Base-by-base conservation (phyloP, 1,284 basidiomycete genomes). In the Austroboletus sp. region DNA sequence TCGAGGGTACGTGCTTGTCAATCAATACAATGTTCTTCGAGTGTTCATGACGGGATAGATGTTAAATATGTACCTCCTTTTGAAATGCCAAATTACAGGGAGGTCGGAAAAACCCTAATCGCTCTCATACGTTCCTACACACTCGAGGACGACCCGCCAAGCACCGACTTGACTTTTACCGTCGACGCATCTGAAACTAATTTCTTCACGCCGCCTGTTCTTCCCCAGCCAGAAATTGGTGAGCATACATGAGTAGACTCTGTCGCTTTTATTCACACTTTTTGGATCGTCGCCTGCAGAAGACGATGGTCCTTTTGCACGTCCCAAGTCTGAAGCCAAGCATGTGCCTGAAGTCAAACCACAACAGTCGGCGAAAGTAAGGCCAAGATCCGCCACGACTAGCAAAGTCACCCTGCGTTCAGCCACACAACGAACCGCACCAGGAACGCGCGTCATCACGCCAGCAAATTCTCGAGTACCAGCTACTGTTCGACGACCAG, bases 11-110 rank as follows among this genome's bases (percentile, higher is more conserved):
- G 77, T 65, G 4, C 21, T 29, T 15, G 17, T 23, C 13, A 32
- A 29, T 15, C 30, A 40, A 10, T 29, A 12, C 2, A 27, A 3
- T 4, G 32, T 46, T 32, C 33, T 46, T 19, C 31, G 19, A 6
- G 12, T 40, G 38, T 17, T 54, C 35, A 51, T 38, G 3, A 29
- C 4, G 11, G 6, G 4, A 1, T 49, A 79, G 79, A 78, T 37
- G 52, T 72, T 16, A 65, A 71, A 0, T 81, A 75, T 48, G 69
- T 73, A 33, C 78, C 77, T 7, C 72, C 73, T 0, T 74, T 81
- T 51, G 72, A 75, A 11, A 61, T 82, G 43, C 80, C 80, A 0
- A 60, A 82, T 49, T 82, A 80, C 53, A 72, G 65, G 48, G 64
- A 72, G 41, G 67, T 82, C 3, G 80, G 80, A 1, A 66, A 67